These are phyloP conservation scores for Starmerella scarabaei DNA, from an alignment of 805 yeast species.

Conservation along the genomic window DNA sequence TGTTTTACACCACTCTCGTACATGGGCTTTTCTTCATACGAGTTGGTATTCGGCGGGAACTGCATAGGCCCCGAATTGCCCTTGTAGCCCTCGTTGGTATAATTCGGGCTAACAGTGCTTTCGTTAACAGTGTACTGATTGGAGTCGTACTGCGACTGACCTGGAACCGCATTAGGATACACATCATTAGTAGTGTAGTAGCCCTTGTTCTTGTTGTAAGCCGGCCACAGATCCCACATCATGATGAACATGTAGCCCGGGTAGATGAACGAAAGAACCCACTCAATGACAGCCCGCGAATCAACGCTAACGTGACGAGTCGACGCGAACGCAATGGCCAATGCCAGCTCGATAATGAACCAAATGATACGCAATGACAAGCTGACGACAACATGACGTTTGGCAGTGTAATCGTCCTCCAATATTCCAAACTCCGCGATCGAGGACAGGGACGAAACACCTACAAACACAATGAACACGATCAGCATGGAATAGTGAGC, in stretches of 20 bases:
- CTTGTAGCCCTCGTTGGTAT: too few species aligned
- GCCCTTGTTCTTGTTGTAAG: slow-evolving; percentile 33
- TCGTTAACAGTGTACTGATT: too few species aligned
- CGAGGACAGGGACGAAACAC: slow-evolving; percentile 38
- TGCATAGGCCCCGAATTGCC: too few species aligned
- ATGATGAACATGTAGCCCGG: slow-evolving; percentile 54
- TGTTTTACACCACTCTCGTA: too few species aligned
- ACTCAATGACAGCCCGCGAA: slow-evolving; percentile 58
- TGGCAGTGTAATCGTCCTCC: slow-evolving; percentile 33
- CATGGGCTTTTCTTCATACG: too few species aligned
- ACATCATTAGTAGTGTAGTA: slow-evolving; percentile 13
- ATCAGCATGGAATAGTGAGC: slow-evolving; percentile 52
- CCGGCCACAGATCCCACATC: slow-evolving; percentile 57
- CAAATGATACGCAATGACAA: slow-evolving; percentile 46
- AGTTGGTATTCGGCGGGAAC: too few species aligned
- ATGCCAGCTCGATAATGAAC: slow-evolving; percentile 50
- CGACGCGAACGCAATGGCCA: slow-evolving; percentile 50
- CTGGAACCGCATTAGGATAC: too few species aligned
- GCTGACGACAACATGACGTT: slow-evolving; percentile 29
- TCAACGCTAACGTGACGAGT: slow-evolving; percentile 29
- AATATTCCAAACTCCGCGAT: slow-evolving; percentile 36
- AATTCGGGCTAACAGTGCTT: too few species aligned
- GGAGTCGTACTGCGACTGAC: too few species aligned
- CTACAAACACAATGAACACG: slow-evolving; percentile 58
- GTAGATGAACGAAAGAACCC: slow-evolving; percentile 77